Conservation (phyloP, 2,329 filamentous ascomycete genomes). For the Onygenales sp. region DNA sequence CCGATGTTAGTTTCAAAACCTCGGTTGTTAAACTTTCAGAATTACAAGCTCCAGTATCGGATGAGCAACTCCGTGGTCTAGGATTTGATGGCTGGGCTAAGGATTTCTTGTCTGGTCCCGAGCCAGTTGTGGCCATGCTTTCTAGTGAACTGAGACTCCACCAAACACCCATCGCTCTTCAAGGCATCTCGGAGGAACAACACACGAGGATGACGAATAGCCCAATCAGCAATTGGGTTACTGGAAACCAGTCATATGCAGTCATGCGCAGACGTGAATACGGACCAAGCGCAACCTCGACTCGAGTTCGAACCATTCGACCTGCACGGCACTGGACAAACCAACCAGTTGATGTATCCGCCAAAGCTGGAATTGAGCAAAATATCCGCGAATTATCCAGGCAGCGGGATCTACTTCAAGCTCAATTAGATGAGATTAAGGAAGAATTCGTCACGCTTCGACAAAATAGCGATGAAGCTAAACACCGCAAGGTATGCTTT, state of each 20-base stretch:
- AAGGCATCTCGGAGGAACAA: constrained; percentile 56
- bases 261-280: constrained; percentile 71
- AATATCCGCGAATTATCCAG: constrained; percentile 36
- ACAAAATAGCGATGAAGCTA: constrained; percentile 15
- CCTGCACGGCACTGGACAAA: constrained; percentile 65
- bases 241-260: constrained; percentile 53
- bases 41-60: constrained; percentile 47
- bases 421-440: constrained; percentile 22
- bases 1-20: constrained; percentile 61
- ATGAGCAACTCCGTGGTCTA: constrained; percentile 44
- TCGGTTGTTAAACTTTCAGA: constrained; percentile 45
- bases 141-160: constrained; percentile 65
- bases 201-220: constrained; percentile 55
- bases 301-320: constrained; percentile 52
- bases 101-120: constrained; percentile 71
- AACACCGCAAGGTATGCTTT: constrained; percentile 35
- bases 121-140: constrained; percentile 77
- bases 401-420: constrained; percentile 27
- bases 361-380: constrained; percentile 51
- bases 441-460: constrained; percentile 14
- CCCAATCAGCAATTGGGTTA: constrained; percentile 59
- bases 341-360: constrained; percentile 55
- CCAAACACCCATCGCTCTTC: constrained; percentile 53
- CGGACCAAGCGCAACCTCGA: constrained; percentile 62
- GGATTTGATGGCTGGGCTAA: constrained; percentile 74